Evolutionary conservation across 1,284 basidiomycete species (phyloP).

Genomic region (Pseudozyma sp.): DNA sequence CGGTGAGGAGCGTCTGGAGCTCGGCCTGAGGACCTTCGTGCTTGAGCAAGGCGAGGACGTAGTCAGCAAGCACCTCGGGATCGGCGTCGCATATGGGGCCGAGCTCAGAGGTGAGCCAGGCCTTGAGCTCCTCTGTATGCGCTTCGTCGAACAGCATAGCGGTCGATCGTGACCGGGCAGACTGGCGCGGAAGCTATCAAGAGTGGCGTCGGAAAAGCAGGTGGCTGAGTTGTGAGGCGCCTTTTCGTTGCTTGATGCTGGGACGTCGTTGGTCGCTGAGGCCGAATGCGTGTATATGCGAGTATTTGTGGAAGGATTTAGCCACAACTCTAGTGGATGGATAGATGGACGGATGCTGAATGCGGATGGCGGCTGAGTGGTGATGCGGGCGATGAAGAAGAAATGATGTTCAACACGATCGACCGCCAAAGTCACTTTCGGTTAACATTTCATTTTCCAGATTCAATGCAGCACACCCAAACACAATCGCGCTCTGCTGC

Average conservation of each 20-base stretch:
- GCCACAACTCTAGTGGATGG: too few species aligned
- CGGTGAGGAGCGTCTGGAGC: slow-evolving; percentile 80
- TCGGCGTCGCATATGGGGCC: slow-evolving; percentile 84
- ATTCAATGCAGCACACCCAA: background rate
- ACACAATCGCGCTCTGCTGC: background rate
- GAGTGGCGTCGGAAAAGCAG: too few species aligned
- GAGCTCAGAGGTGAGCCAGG: slow-evolving; percentile 62
- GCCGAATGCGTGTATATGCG: too few species aligned
- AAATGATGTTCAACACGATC: background rate
- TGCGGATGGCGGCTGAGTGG: too few species aligned
- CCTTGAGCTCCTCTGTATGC: slow-evolving; percentile 58
- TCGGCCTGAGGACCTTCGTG: slow-evolving; percentile 86
- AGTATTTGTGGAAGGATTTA: too few species aligned
- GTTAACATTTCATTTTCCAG: background rate
- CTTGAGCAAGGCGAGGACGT: slow-evolving; percentile 91
- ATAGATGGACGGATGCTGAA: too few species aligned
- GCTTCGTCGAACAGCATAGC: slow-evolving; percentile 51
- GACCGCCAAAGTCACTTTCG: background rate
- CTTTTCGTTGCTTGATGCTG: too few species aligned
- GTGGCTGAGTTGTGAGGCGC: too few species aligned
- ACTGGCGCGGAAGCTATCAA: too few species aligned
- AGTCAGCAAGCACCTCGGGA: slow-evolving; percentile 90
- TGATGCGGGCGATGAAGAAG: background rate
- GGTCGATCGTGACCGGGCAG: background rate
- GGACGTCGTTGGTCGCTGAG: too few species aligned